Percentiles rank a stretch among this genome's conserved stretches.
phyloP scores from a whole-genome alignment of 495 filamentous ascomycete species.

The Aspergillus bertholletiae region DNA sequence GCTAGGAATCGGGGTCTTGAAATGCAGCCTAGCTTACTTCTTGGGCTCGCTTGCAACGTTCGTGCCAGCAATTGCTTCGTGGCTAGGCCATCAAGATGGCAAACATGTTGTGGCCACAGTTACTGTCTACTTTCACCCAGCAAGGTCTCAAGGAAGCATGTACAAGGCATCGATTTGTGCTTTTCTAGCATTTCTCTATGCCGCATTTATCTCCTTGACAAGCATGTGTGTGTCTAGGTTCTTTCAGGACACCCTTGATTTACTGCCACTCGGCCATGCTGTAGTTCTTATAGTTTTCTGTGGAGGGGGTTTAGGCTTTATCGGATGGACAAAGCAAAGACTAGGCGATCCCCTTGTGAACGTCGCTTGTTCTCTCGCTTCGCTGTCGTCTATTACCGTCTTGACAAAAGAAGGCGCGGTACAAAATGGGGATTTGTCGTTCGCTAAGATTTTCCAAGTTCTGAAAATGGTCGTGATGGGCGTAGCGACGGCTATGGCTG shows the following conservation, averaged over 20 bases:
- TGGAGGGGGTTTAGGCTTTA: conserved; percentile 82
- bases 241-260: conserved; percentile 60
- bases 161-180: conserved; percentile 84
- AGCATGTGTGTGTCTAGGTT: conserved; percentile 85
- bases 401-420: conserved; percentile 90
- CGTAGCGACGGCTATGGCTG: conserved; percentile 65
- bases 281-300: conserved; percentile 84
- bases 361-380: conserved; percentile 83
- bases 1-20: conserved; percentile 73
- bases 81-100: conserved; percentile 83
- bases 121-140: conserved; percentile 96
- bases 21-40: conserved; percentile 91
- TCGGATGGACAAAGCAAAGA: conserved; percentile 90
- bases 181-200: conserved; percentile 76
- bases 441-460: conserved; percentile 81
- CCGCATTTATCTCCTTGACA: conserved; percentile 71
- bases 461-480: conserved; percentile 91
- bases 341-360: conserved; percentile 84
- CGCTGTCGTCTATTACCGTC: conserved; percentile 87
- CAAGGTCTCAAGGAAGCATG: conserved; percentile 86
- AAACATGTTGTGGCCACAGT: conserved; percentile 95
- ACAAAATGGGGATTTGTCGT: conserved; percentile 72
- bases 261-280: conserved; percentile 70
- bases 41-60: conserved; percentile 87
- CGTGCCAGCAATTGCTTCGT: conserved; percentile 63